Conservation (phyloP, 23 red algal genomes). For the Gracilariopsis chorda region DNA sequence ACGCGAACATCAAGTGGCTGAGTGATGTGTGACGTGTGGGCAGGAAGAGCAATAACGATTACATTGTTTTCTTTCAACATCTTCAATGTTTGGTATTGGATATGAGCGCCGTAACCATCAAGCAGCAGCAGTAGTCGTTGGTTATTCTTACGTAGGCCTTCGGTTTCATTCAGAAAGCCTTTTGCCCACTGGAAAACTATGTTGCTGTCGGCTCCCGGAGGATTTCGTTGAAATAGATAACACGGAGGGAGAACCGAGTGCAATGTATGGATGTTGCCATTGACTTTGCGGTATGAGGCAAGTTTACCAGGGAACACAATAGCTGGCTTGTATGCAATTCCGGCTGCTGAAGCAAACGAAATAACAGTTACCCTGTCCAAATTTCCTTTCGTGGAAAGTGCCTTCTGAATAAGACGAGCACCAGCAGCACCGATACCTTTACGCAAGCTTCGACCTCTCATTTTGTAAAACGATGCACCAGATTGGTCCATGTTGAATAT, state of each 20-base stretch:
- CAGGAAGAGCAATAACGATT: background rate
- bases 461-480: background rate
- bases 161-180: background rate
- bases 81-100: background rate
- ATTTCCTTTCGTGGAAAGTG: background rate
- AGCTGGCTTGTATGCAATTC: constrained; percentile 17
- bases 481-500: constrained; percentile 22
- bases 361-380: background rate
- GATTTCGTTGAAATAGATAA: constrained; percentile 10
- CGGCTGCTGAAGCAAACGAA: constrained; percentile 5
- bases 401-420: background rate
- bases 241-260: background rate
- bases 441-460: background rate
- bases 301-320: constrained; percentile 3
- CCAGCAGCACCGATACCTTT: background rate
- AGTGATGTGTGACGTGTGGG: background rate
- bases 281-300: background rate
- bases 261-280: background rate
- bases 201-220: background rate
- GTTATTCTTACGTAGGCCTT: background rate
- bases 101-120: constrained; percentile 10
- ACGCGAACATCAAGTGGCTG: constrained; percentile 10
- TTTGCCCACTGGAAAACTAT: background rate
- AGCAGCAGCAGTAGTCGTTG: constrained; percentile 3
- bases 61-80: background rate